Evolutionary conservation across 2,329 filamentous ascomycete genomes (phyloP).

Genomic region (Shiraia sp.): DNA sequence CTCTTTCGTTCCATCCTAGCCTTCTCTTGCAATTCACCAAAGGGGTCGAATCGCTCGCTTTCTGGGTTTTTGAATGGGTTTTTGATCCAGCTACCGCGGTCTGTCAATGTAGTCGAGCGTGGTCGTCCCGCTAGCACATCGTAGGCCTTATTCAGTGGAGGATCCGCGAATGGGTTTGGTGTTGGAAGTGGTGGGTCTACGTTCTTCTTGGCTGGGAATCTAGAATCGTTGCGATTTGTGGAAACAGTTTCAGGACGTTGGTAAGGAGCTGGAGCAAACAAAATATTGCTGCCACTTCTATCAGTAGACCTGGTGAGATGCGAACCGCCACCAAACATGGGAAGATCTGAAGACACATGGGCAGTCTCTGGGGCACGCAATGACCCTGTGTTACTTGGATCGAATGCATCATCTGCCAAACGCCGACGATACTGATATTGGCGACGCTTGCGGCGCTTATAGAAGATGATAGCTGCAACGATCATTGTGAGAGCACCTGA

Average conservation of each 20-base stretch:
- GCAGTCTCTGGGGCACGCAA: slow-evolving; percentile 26
- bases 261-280: slow-evolving; percentile 33
- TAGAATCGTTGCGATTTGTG: slow-evolving; percentile 26
- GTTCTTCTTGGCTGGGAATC: slow-evolving; percentile 7
- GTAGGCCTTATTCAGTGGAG: slow-evolving; percentile 42
- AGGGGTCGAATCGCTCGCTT: slow-evolving; percentile 43
- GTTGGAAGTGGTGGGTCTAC: slow-evolving; percentile 23
- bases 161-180: slow-evolving; percentile 42
- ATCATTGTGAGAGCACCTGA: slow-evolving; percentile 34
- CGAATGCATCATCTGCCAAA: slow-evolving; percentile 30
- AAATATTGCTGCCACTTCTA: slow-evolving; percentile 19
- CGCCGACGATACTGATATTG: slow-evolving; percentile 16
- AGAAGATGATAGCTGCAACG: slow-evolving; percentile 22
- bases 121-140: slow-evolving; percentile 39
- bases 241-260: slow-evolving; percentile 39
- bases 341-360: slow-evolving; percentile 15
- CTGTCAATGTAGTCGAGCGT: slow-evolving; percentile 38
- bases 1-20: slow-evolving; percentile 29
- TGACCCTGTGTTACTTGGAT: slow-evolving; percentile 25
- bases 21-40: slow-evolving; percentile 41
- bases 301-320: slow-evolving; percentile 30
- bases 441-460: slow-evolving; percentile 28
- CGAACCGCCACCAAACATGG: slow-evolving; percentile 13
- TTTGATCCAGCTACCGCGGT: slow-evolving; percentile 38
- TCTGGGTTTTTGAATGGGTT: slow-evolving; percentile 42